These are phyloP conservation scores for Cylindrotheca closterium DNA, from an alignment of 108 stramenopile species.

Conservation along the genomic window DNA sequence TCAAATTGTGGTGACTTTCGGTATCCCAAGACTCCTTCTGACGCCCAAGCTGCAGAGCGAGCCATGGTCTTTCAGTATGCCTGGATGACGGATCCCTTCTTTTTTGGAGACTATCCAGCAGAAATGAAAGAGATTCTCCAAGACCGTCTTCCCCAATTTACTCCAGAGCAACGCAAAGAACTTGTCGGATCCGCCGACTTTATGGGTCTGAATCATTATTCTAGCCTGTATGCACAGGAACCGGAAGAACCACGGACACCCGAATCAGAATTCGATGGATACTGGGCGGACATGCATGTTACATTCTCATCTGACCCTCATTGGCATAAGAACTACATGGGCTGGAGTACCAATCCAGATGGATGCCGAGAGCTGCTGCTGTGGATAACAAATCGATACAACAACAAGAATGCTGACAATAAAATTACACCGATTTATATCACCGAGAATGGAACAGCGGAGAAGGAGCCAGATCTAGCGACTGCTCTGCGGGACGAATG, in stretches of 20 bases:
- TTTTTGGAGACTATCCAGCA: conserved; percentile 82
- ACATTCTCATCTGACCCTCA: conserved; percentile 43
- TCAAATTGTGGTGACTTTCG: conserved; percentile 86
- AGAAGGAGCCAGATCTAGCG: conserved; percentile 52
- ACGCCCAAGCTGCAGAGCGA: conserved; percentile 75
- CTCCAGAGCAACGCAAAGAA: conserved; percentile 43
- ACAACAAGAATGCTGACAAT: too few species aligned
- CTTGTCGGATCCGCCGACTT: conserved; percentile 80
- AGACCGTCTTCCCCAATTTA: conserved; percentile 76
- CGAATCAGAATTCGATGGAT: conserved; percentile 40
- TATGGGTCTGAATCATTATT: conserved; percentile 94
- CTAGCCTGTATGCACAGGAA: conserved; percentile 47
- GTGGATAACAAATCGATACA: conserved; percentile 72
- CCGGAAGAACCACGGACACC: conserved; percentile 14
- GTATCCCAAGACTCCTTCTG: conserved; percentile 51
- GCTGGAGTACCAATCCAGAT: conserved; percentile 65
- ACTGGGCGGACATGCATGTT: conserved; percentile 78
- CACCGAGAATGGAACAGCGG: conserved; percentile 83
- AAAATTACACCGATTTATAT: conserved; percentile 53
- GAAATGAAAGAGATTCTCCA: conserved; percentile 71
- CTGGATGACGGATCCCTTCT: conserved; percentile 83
- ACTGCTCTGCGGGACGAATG: conserved; percentile 54
- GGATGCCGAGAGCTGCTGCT: conserved; percentile 68
- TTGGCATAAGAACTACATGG: conserved; percentile 73
- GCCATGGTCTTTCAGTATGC: conserved; percentile 86